phyloP scores from a whole-genome alignment of 768 basidiomycete species.

The Lactarius indigo region DNA sequence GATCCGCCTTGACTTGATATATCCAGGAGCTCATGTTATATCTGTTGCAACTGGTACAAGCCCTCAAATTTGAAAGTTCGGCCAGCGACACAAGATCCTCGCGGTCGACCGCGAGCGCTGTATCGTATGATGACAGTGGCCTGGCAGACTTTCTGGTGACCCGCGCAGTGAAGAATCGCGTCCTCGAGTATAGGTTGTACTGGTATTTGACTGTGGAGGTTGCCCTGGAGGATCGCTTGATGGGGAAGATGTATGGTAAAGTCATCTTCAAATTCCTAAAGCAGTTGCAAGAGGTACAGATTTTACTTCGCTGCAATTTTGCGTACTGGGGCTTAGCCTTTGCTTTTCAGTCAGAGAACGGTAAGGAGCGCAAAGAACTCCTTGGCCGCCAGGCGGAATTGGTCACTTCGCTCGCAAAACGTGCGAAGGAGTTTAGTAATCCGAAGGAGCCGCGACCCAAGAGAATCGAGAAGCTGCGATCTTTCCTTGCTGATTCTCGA shows the following conservation, averaged over 20 bases:
- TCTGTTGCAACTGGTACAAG: conserved; percentile 93
- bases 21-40: conserved; percentile 86
- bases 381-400: conserved; percentile 90
- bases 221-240: conserved; percentile 62
- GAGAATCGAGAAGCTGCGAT: conserved; percentile 95
- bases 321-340: not conserved
- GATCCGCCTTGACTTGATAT: not conserved
- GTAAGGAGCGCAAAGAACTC: conserved; percentile 79
- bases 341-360: conserved; percentile 56
- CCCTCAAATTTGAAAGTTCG: conserved; percentile 90
- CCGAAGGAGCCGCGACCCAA: conserved; percentile 94
- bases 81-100: conserved; percentile 73
- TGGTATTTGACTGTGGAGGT: conserved; percentile 99
- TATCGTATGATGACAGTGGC: conserved; percentile 88
- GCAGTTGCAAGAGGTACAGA: conserved; percentile 75
- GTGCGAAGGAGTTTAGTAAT: conserved; percentile 80
- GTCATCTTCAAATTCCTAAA: conserved; percentile 85
- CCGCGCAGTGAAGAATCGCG: conserved; percentile 75
- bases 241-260: conserved; percentile 35
- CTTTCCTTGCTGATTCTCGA: conserved; percentile 80
- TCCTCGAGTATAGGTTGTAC: conserved; percentile 88
- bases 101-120: conserved; percentile 67
- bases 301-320: no score
- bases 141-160: conserved; percentile 89
- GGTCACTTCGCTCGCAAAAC: conserved; percentile 78